Conservation (phyloP, 2,329 filamentous ascomycete genomes). For the Botrytis deweyae region DNA sequence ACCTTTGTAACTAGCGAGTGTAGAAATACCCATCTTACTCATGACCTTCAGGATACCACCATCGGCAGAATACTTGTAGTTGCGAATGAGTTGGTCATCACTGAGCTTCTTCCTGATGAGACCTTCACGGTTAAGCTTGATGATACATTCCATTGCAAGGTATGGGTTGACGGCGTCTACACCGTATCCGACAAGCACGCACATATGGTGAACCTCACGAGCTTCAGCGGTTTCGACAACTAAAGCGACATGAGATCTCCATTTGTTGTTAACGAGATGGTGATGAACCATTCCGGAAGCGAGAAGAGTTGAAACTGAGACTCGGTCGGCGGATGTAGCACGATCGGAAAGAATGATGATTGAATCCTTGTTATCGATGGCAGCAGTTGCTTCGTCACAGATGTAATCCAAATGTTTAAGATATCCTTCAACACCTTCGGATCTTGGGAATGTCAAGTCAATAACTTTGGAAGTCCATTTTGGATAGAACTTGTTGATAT, state of each 20-base stretch:
- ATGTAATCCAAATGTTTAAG: slow-evolving; percentile 84
- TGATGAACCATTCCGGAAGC: slow-evolving; percentile 94
- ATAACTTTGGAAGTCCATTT: slow-evolving; percentile 88
- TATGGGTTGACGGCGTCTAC: slow-evolving; percentile 94
- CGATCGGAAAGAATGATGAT: slow-evolving; percentile 89
- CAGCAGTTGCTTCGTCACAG: slow-evolving; percentile 78
- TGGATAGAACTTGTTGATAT: slow-evolving; percentile 68
- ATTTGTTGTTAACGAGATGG: slow-evolving; percentile 92
- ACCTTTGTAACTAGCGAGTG: slow-evolving; percentile 93
- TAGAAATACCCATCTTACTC: slow-evolving; percentile 99
- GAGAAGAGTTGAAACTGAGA: slow-evolving; percentile 81
- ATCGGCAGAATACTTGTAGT: slow-evolving; percentile 96
- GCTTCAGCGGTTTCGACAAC: slow-evolving; percentile 92
- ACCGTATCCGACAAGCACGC: slow-evolving; percentile 93
- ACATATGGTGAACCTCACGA: slow-evolving; percentile 98
- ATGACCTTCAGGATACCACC: slow-evolving; percentile 98
- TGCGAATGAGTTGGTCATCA: slow-evolving; percentile 80
- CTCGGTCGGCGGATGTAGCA: slow-evolving; percentile 76
- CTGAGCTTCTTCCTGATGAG: slow-evolving; percentile 87
- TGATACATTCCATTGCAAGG: slow-evolving; percentile 90
- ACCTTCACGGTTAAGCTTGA: slow-evolving; percentile 93
- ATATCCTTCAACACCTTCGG: slow-evolving; percentile 78
- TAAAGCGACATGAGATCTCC: slow-evolving; percentile 84
- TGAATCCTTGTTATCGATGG: slow-evolving; percentile 79
- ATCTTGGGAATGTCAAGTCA: slow-evolving; percentile 90